Percentiles rank a stretch among this genome's conserved stretches.
These are phyloP conservation scores for Choiromyces venosus DNA, from an alignment of 495 filamentous ascomycete species.

Conservation along the genomic window DNA sequence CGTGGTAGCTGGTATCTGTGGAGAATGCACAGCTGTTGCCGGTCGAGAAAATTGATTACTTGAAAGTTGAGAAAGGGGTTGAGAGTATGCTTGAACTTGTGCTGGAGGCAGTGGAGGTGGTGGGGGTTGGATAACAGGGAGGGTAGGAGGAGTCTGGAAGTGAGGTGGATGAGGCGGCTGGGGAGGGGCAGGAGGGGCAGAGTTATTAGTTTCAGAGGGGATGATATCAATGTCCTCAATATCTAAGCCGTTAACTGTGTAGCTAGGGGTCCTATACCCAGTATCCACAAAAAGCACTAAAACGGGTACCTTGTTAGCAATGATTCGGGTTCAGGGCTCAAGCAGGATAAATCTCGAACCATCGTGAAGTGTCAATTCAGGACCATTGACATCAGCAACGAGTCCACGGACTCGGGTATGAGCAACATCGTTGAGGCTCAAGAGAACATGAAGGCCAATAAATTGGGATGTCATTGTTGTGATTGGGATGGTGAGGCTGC, in stretches of 20 bases:
- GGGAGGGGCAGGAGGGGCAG: slow-evolving; percentile 32
- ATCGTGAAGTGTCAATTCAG: slow-evolving; percentile 68
- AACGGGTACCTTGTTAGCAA: slow-evolving; percentile 26
- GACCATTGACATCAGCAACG: slow-evolving; percentile 66
- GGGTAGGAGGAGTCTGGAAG: neutral
- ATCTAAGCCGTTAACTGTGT: slow-evolving; percentile 52
- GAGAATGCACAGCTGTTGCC: slow-evolving; percentile 13
- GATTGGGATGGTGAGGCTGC: slow-evolving; percentile 1
- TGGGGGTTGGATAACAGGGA: slow-evolving; percentile 4
- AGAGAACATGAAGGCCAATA: slow-evolving; percentile 70
- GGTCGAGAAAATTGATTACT: slow-evolving; percentile 20
- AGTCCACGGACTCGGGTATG: slow-evolving; percentile 64
- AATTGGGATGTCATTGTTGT: slow-evolving; percentile 60
- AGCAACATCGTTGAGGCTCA: slow-evolving; percentile 64
- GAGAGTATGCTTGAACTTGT: slow-evolving; percentile 13
- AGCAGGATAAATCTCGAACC: slow-evolving; percentile 44
- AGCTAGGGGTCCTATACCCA: slow-evolving; percentile 46
- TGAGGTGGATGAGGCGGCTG: slow-evolving; percentile 17
- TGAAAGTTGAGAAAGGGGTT: slow-evolving; percentile 20
- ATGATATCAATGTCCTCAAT: slow-evolving; percentile 56
- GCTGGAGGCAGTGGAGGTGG: slow-evolving; percentile 14
- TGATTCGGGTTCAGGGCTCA: slow-evolving; percentile 17
- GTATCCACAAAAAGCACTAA: slow-evolving; percentile 41
- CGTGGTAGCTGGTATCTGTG: slow-evolving; percentile 19
- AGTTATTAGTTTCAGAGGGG: slow-evolving; percentile 15